Evolutionary conservation across 2,329 filamentous ascomycete species (phyloP).

Genomic region (Diaporthe batatas): DNA sequence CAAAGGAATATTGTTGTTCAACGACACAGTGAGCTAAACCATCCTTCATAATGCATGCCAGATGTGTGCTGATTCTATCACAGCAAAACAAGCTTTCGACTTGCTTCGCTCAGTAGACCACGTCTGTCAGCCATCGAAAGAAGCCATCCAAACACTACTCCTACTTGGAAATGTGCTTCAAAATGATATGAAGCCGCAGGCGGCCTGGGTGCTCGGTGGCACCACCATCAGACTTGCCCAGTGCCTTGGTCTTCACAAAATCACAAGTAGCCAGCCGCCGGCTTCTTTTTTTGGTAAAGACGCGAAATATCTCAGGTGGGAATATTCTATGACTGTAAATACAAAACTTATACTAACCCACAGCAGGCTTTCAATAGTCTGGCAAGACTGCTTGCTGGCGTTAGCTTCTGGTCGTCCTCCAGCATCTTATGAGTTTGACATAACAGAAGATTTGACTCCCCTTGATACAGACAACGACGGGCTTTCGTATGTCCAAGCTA

Average conservation of each 20-base stretch:
- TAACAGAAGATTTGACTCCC: slow-evolving; percentile 19
- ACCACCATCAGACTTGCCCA: slow-evolving; percentile 39
- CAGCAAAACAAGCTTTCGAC: slow-evolving; percentile 25
- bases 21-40: not conserved
- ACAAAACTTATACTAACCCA: not conserved
- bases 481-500: slow-evolving; percentile 34
- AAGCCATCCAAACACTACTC: not conserved
- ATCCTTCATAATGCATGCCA: too few relatives aligned
- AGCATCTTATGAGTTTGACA: slow-evolving; percentile 40
- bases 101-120: slow-evolving; percentile 22
- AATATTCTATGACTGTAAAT: too few relatives aligned
- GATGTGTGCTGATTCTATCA: not conserved
- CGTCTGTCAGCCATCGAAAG: not conserved
- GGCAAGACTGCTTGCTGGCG: slow-evolving; percentile 37
- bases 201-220: slow-evolving; percentile 41
- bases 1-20: slow-evolving; percentile 1
- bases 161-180: slow-evolving; percentile 40
- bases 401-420: slow-evolving; percentile 36
- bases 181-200: slow-evolving; percentile 41
- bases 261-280: not conserved
- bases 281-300: not conserved
- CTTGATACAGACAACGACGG: not conserved
- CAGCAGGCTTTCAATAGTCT: slow-evolving; percentile 34
- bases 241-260: slow-evolving; percentile 31
- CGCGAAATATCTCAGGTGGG: slow-evolving; percentile 14